These are phyloP conservation scores for Globisporangium cylindrosporum DNA, from an alignment of 352 stramenopile genomes.

Conservation along the genomic window DNA sequence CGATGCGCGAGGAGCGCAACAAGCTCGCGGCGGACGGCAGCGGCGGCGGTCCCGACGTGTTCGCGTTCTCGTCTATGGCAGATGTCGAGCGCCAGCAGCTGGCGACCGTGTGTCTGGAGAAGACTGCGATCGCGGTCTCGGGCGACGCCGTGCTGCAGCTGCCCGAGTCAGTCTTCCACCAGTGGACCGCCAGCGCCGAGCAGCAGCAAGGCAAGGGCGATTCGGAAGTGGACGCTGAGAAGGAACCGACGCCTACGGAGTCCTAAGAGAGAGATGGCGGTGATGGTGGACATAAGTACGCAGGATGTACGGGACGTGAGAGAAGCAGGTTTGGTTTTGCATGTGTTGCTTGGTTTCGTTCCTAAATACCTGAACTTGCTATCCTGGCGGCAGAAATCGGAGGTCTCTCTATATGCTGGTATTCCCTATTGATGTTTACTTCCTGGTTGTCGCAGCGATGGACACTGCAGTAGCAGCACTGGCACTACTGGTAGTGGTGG, in stretches of 20 bases:
- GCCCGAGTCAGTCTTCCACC: conserved; percentile 62
- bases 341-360: not conserved
- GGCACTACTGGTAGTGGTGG: not conserved
- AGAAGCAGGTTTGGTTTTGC: not conserved
- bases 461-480: not conserved
- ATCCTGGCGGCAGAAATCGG: not conserved
- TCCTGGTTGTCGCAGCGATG: not conserved
- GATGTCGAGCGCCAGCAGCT: conserved; percentile 59
- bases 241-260: conserved; percentile 1
- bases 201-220: conserved; percentile 11
- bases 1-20: conserved; percentile 45
- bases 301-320: no score
- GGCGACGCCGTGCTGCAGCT: conserved; percentile 71
- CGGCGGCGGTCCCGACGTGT: conserved; percentile 24
- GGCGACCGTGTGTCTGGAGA: conserved; percentile 64
- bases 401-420: not conserved
- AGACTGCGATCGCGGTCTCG: conserved; percentile 64
- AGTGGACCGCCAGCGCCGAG: conserved; percentile 36
- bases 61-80: conserved; percentile 67
- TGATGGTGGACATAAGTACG: not conserved
- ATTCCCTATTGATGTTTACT: not conserved
- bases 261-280: not conserved
- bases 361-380: not conserved
- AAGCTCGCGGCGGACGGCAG: conserved; percentile 12
- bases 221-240: conserved; percentile 7